Conservation (phyloP, 2,329 filamentous ascomycete genomes). For the Cercospora nicotianae region DNA sequence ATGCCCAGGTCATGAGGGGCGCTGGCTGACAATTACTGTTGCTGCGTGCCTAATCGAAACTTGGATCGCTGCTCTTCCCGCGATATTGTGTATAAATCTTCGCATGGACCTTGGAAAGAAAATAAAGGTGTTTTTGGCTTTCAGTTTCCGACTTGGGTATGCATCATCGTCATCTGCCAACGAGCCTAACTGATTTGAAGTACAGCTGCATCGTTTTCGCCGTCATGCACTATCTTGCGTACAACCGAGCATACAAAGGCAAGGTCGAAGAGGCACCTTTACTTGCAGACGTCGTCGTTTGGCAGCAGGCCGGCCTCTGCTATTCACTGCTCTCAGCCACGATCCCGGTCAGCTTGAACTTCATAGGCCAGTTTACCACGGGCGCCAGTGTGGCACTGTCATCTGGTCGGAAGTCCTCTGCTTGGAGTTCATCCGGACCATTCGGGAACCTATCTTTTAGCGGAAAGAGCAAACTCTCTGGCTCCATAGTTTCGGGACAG, state of each 20-base stretch:
- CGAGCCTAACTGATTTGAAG: background rate
- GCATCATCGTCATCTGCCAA: background rate
- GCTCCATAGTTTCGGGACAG: background rate
- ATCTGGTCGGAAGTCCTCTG: background rate
- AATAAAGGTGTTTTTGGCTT: background rate
- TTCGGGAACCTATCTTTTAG: background rate
- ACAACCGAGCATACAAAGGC: background rate
- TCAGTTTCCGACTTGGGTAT: background rate
- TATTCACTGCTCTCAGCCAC: constrained; percentile 2
- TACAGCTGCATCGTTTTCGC: background rate
- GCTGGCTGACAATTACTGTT: constrained; percentile 1
- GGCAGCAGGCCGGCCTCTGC: background rate
- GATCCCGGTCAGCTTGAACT: constrained; percentile 3
- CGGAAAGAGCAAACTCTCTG: background rate
- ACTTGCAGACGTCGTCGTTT: constrained; percentile 2
- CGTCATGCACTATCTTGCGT: background rate
- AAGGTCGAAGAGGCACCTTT: background rate
- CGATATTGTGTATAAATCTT: background rate
- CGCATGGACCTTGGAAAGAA: background rate
- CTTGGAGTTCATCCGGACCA: background rate
- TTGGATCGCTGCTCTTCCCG: background rate
- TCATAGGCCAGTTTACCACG: background rate
- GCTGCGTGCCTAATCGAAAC: background rate
- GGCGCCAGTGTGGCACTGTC: background rate
- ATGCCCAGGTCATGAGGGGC: background rate